Percentiles rank a stretch among this genome's conserved stretches.
Evolutionary conservation across 441 rosid genomes (phyloP).

Genomic region (Adansonia gregorii): DNA sequence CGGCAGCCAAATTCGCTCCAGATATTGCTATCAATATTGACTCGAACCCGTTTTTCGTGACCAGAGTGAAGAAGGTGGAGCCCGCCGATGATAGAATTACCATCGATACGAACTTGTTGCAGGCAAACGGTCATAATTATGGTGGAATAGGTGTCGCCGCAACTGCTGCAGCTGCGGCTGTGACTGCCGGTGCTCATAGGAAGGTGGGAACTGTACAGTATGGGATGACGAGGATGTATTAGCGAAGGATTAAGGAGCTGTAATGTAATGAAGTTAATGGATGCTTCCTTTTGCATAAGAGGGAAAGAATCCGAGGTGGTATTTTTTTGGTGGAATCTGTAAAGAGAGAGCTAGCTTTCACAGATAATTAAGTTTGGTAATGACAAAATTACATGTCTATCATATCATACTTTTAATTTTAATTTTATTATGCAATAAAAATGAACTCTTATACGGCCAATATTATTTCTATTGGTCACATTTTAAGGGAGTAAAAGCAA

Average conservation of each 20-base stretch:
- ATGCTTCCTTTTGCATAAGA: not conserved
- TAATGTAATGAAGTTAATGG: not conserved
- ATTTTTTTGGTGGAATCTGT: constrained; percentile 16
- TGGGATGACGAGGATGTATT: constrained; percentile 74
- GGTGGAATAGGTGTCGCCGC: constrained; percentile 54
- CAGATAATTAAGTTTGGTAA: constrained; percentile 20
- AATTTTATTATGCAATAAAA: not conserved
- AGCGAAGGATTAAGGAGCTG: constrained; percentile 17
- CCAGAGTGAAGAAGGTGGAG: constrained; percentile 65
- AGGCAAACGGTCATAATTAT: constrained; percentile 50
- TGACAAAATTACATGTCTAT: constrained; percentile 20
- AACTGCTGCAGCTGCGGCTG: constrained; percentile 19
- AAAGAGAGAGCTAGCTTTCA: constrained; percentile 29
- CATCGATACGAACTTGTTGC: constrained; percentile 66
- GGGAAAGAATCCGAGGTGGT: not conserved
- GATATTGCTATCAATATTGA: constrained; percentile 84
- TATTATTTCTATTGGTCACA: not conserved
- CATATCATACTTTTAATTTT: constrained; percentile 25
- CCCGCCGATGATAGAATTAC: constrained; percentile 52
- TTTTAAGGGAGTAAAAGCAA: not conserved
- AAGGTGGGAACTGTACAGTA: constrained; percentile 78
- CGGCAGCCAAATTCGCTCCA: constrained; percentile 58
- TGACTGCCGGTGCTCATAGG: constrained; percentile 47
- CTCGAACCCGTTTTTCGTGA: constrained; percentile 77
- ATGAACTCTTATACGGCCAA: not conserved